phyloP scores from a whole-genome alignment of 176 grass and related monocot genomes.

The Bothriochloa decipiens region DNA sequence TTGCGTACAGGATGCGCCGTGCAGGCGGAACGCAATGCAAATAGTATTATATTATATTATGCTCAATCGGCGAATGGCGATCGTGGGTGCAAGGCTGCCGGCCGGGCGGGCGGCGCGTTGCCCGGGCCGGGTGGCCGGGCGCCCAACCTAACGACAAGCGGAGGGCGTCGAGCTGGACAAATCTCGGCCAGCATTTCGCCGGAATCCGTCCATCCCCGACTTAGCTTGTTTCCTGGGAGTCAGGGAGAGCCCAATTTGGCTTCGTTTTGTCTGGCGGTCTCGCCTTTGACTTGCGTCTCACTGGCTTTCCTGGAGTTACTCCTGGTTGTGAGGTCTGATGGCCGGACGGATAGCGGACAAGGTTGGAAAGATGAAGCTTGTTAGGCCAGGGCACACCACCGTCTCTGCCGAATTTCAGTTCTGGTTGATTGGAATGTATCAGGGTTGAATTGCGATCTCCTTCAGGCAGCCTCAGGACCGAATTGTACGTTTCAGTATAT shows the following conservation, averaged over 20 bases:
- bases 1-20: neutral
- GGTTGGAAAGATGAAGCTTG: neutral
- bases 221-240: neutral
- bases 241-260: conserved; percentile 9
- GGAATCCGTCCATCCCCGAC: conserved; percentile 8
- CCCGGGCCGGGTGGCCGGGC: neutral
- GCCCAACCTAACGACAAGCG: conserved; percentile 29
- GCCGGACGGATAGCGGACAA: neutral
- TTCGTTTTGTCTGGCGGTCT: conserved; percentile 33
- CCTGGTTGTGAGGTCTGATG: too few relatives aligned
- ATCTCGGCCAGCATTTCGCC: conserved; percentile 37
- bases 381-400: conserved; percentile 36
- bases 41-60: neutral
- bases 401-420: conserved; percentile 23
- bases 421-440: conserved; percentile 18
- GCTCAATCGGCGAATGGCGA: neutral
- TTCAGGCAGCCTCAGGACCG: neutral
- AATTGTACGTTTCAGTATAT: conserved; percentile 2
- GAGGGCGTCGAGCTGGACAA: conserved; percentile 23
- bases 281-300: conserved; percentile 20
- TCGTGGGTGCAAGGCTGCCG: conserved; percentile 23
- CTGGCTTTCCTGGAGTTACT: neutral
- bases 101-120: conserved; percentile 2
- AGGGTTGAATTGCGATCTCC: neutral
- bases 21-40: neutral